phyloP scores from a whole-genome alignment of 2,329 filamentous ascomycete genomes.

The Phaeosphaeriaceae sp. region DNA sequence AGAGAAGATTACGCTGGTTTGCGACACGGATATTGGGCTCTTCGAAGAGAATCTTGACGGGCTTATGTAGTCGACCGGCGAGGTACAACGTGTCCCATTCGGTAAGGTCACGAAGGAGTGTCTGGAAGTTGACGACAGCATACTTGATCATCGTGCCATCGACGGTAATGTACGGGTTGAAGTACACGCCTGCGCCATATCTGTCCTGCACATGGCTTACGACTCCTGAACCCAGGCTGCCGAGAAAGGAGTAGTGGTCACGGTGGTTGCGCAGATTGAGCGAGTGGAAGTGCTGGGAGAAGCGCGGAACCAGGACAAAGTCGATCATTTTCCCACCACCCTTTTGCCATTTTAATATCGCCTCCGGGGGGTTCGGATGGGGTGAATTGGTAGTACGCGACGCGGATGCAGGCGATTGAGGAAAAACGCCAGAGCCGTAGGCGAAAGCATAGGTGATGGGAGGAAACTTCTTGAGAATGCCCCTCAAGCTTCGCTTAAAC shows the following conservation, averaged over 20 bases:
- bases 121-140: conserved; percentile 93
- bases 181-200: conserved; percentile 94
- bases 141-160: conserved; percentile 98
- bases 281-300: conserved; percentile 96
- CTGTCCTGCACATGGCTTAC: conserved; percentile 86
- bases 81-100: conserved; percentile 96
- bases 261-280: conserved; percentile 88
- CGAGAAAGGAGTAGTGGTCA: conserved; percentile 89
- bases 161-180: conserved; percentile 93
- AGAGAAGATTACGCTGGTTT: conserved; percentile 94
- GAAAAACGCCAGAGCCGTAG: conserved; percentile 95
- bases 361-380: conserved; percentile 81
- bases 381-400: conserved; percentile 66
- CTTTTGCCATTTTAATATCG: conserved; percentile 83
- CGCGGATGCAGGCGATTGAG: conserved; percentile 67
- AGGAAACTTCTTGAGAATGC: conserved; percentile 91
- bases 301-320: conserved; percentile 94
- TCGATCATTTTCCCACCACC: conserved; percentile 96
- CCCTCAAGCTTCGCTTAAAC: conserved; percentile 87
- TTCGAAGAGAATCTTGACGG: conserved; percentile 95
- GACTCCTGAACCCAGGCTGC: conserved; percentile 80
- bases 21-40: conserved; percentile 90
- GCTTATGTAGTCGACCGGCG: conserved; percentile 95
- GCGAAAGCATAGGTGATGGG: conserved; percentile 97
- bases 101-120: conserved; percentile 82